Conservation (phyloP, 441 rosid genomes). For the Brassica balearica region DNA sequence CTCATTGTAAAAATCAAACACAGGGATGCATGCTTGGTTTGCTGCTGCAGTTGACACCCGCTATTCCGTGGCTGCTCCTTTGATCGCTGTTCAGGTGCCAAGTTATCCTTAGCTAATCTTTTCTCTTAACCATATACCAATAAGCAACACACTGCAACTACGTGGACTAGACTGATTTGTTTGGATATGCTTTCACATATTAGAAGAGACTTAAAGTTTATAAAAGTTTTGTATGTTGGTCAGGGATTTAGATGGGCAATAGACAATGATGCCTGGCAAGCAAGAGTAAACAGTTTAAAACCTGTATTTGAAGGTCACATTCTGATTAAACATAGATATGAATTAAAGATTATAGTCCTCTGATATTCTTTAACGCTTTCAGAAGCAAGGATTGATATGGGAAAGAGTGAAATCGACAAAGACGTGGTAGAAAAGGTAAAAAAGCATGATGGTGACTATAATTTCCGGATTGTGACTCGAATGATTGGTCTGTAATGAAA, state of each 20-base stretch:
- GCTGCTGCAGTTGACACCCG: constrained; percentile 82
- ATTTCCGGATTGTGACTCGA: no score
- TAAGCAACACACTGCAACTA: not conserved
- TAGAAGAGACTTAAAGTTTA: not conserved
- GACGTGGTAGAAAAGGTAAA: constrained; percentile 85
- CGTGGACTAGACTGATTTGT: not conserved
- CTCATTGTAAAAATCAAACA: constrained; percentile 20
- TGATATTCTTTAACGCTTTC: constrained; percentile 30
- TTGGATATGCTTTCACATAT: not conserved
- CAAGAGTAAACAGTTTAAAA: constrained; percentile 77
- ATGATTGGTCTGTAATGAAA: constrained; percentile 26
- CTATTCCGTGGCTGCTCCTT: constrained; percentile 71
- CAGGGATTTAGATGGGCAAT: constrained; percentile 94
- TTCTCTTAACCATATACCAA: not conserved
- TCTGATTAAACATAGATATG: not conserved
- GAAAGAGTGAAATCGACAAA: constrained; percentile 71
- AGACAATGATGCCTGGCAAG: constrained; percentile 84
- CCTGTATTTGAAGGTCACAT: constrained; percentile 83
- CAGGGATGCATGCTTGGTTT: constrained; percentile 98
- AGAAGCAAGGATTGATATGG: constrained; percentile 74
- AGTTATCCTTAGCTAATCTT: not conserved
- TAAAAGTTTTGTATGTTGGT: constrained; percentile 16
- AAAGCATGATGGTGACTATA: constrained; percentile 1
- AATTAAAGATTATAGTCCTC: not conserved
- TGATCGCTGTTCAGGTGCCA: constrained; percentile 87